Conservation (phyloP, 2,329 filamentous ascomycete species). For the Cladosporium sp. region DNA sequence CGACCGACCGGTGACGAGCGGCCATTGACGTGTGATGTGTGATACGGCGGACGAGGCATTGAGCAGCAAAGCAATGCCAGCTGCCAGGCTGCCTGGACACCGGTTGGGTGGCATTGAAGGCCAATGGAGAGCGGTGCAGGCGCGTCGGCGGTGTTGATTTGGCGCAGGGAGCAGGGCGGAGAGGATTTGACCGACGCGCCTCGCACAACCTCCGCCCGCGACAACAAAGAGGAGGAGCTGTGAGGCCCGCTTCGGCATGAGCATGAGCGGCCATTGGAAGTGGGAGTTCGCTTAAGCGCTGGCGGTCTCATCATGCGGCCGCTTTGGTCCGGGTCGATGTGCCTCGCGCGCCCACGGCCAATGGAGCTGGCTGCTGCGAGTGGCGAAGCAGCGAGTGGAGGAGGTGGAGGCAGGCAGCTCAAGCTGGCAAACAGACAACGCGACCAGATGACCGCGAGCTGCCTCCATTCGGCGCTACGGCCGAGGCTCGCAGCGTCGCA, state of each 20-base stretch:
- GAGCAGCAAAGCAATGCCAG: not conserved
- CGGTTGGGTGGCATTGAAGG: slow-evolving; percentile 2
- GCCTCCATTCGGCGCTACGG: not conserved
- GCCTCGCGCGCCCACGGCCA: not conserved
- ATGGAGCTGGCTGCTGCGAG: not conserved
- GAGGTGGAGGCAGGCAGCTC: not conserved
- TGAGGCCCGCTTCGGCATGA: not conserved
- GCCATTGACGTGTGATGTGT: slow-evolving; percentile 12
- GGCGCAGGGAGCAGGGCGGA: not conserved
- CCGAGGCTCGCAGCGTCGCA: not conserved
- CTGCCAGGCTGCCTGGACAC: not conserved
- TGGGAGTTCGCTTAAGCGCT: slow-evolving; percentile 3
- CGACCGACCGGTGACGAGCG: slow-evolving; percentile 11
- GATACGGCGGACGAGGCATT: slow-evolving; percentile 9
- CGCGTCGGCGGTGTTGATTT: not conserved
- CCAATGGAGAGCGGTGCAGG: not conserved
- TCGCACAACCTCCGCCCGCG: not conserved
- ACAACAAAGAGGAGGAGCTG: not conserved
- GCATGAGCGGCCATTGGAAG: not conserved
- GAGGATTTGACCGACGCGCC: slow-evolving; percentile 4
- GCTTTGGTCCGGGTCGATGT: not conserved
- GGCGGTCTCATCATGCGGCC: slow-evolving; percentile 5
- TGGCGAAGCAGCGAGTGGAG: not conserved
- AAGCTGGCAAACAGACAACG: not conserved
- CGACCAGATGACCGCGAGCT: not conserved